phyloP scores from a whole-genome alignment of 148 eudicot genomes.

The Oxyria digyna region DNA sequence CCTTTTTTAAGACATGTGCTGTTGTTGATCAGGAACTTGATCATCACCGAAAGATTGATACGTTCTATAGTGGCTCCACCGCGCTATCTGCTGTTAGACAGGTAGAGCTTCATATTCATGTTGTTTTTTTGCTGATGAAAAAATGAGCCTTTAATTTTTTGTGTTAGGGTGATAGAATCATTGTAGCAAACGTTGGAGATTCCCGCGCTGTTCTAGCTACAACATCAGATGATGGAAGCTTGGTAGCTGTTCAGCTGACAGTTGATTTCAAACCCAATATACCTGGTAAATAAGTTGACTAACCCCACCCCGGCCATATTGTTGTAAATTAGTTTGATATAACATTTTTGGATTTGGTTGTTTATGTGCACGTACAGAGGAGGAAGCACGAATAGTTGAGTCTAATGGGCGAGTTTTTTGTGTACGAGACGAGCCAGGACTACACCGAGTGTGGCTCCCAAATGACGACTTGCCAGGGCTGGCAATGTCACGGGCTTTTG shows the following conservation, averaged over 20 bases:
- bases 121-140: neutral
- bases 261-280: constrained; percentile 79
- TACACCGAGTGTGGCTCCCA: constrained; percentile 80
- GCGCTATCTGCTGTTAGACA: constrained; percentile 7
- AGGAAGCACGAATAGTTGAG: constrained; percentile 57
- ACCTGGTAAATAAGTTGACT: constrained; percentile 41
- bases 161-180: constrained; percentile 59
- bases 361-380: constrained; percentile 25
- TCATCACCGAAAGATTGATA: constrained; percentile 38
- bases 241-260: constrained; percentile 64
- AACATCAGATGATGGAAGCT: constrained; percentile 30
- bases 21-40: constrained; percentile 60
- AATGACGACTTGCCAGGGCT: constrained; percentile 61
- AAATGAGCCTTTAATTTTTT: neutral
- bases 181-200: constrained; percentile 88
- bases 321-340: neutral
- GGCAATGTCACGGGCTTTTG: constrained; percentile 94
- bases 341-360: neutral
- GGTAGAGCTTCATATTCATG: neutral
- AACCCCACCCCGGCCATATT: neutral
- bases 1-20: constrained; percentile 48
- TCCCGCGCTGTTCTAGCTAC: constrained; percentile 88
- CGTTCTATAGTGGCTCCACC: constrained; percentile 72
- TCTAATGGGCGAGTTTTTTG: constrained; percentile 80
- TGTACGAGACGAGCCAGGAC: constrained; percentile 64